Conservation (phyloP, 176 grass and related monocot species). For the Carex pumila region DNA sequence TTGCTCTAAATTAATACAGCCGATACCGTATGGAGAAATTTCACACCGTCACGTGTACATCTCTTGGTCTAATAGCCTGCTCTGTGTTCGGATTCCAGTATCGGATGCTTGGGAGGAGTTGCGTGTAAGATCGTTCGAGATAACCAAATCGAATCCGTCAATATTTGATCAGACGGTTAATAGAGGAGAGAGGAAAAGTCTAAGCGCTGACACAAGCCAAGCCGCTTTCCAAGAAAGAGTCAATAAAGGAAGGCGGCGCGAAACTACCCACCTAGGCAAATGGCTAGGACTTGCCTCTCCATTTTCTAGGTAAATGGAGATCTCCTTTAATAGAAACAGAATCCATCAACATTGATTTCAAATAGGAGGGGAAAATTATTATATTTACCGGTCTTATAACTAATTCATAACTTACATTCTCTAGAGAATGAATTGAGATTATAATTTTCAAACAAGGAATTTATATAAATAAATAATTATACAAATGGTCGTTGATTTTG, state of each 20-base stretch:
- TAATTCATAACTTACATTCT: no score
- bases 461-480: background rate
- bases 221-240: slow-evolving; percentile 18
- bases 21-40: background rate
- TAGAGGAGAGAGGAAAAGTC: background rate
- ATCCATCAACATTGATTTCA: no score
- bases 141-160: background rate
- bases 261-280: background rate
- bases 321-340: background rate
- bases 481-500: background rate
- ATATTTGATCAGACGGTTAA: background rate
- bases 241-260: slow-evolving; percentile 17
- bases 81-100: background rate
- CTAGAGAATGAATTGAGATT: no score
- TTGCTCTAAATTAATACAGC: background rate
- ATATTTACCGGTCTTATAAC: background rate
- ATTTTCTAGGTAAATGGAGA: background rate
- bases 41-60: background rate
- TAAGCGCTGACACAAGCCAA: background rate
- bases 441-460: background rate
- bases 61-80: background rate
- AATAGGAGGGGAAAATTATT: background rate
- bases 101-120: background rate
- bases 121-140: slow-evolving; percentile 1
- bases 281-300: background rate